These are phyloP conservation scores for Biancaea sappan DNA, from an alignment of 306 rosid genomes.

Conservation along the genomic window DNA sequence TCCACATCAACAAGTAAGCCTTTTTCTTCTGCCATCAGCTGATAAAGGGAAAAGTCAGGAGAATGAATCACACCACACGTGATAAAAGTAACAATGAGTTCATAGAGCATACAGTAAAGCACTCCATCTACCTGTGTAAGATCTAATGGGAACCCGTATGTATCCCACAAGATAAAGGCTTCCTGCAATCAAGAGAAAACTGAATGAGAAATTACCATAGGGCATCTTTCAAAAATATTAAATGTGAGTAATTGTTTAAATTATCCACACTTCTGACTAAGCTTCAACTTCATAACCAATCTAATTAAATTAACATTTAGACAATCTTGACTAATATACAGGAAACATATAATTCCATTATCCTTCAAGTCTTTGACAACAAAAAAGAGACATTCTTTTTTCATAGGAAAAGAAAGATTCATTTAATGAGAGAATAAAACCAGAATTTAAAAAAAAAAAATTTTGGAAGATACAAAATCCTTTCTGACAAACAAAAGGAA, in stretches of 20 bases:
- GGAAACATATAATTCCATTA: conserved; percentile 12
- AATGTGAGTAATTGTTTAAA: conserved; percentile 9
- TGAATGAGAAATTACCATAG: conserved; percentile 35
- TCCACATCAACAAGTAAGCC: conserved; percentile 77
- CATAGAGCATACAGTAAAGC: conserved; percentile 18
- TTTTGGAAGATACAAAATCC: too few relatives aligned
- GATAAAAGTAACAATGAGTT: conserved; percentile 19
- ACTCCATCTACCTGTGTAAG: conserved; percentile 81
- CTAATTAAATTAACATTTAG: conserved; percentile 19
- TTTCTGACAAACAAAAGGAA: too few relatives aligned
- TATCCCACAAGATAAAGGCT: conserved; percentile 96
- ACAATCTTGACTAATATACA: conserved; percentile 11
- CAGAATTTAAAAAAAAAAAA: too few relatives aligned
- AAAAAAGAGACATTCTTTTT: conserved; percentile 21
- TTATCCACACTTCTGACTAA: conserved; percentile 11
- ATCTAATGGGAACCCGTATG: conserved; percentile 93
- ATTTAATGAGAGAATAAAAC: too few relatives aligned
- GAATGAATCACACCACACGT: neutral
- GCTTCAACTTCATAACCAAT: conserved; percentile 19
- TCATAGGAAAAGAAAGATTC: too few relatives aligned
- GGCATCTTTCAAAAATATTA: conserved; percentile 6
- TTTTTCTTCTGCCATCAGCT: conserved; percentile 98
- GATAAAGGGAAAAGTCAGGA: conserved; percentile 38
- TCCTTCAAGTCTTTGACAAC: neutral
- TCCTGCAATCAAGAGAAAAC: conserved; percentile 60